Evolutionary conservation across 2,329 filamentous ascomycete genomes (phyloP), one percentile per base, ranked within the genome.

Genomic region (Helotiales sp.): DNA sequence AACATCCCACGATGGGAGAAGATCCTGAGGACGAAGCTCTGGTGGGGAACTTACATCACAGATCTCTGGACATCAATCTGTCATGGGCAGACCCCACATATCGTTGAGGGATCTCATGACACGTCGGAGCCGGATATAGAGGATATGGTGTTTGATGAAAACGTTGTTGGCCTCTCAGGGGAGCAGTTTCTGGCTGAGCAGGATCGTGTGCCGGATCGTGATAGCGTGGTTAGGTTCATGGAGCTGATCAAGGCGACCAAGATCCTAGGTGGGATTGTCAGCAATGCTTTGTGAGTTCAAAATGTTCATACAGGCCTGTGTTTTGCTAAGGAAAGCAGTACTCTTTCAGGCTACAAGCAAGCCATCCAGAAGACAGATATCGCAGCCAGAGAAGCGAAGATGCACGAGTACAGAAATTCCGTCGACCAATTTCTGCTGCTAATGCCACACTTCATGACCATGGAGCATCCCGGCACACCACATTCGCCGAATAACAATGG

Each of bases 51-150:
- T 0, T 77, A 74, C 44, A 62, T 73, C 3, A 70, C 73, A 0
- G 78, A 80, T 54, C 72, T 72, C 27, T 80, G 78, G 78, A 74
- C 77, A 1, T 71, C 76, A 1, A 70, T 79, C 27, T 75, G 74
- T 34, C 77, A 79, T 56, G 78, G 78, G 0, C 78, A 78, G 48
- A 76, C 77, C 3, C 76, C 77, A 1, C 77, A 79, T 59, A 75
- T 80, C 25, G 70, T 71, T 48, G 60, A 62, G 2, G 69, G 67
- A 2, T 75, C 77, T 0, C 79, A 75, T 53, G 74, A 72, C 47
- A 80, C 77, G 0, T 57, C 68, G 0, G 63, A 70, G 2, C 70
- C 74, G 6, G 67, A 70, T 5, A 71, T 78, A 63, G 76, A 78
- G 1, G 77, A 80, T 59, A 52, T 79, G 8, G 64, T 71, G 7